Conservation (phyloP, 1,139 yeast species). For the Nadsonia starkeyi-henricii region DNA sequence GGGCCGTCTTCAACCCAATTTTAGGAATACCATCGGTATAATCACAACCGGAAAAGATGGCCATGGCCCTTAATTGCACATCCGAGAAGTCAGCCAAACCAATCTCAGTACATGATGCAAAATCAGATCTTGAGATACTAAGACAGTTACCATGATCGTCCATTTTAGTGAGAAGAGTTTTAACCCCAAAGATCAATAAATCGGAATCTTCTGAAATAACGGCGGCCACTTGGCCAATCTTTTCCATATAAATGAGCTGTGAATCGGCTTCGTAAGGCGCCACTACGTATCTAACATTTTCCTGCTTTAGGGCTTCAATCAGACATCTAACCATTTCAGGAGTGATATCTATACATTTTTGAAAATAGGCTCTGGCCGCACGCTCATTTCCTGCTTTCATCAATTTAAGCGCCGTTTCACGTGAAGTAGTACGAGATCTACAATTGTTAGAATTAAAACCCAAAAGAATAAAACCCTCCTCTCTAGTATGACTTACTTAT, state of each 20-base stretch:
- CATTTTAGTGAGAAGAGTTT: conserved; percentile 61
- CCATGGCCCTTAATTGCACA: conserved; percentile 59
- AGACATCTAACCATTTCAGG: conserved; percentile 84
- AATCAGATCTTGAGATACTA: conserved; percentile 39
- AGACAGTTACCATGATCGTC: conserved; percentile 59
- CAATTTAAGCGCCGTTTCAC: conserved; percentile 22
- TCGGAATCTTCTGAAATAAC: conserved; percentile 93
- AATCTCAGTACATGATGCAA: conserved; percentile 1
- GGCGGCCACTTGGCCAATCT: conserved; percentile 61
- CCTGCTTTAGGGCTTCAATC: conserved; percentile 51
- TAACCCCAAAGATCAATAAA: conserved; percentile 76
- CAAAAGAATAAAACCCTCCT: conserved; percentile 27
- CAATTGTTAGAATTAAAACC: background rate
- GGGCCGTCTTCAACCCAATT: conserved; percentile 70
- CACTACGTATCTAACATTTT: conserved; percentile 57
- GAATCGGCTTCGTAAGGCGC: conserved; percentile 99
- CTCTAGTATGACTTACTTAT: conserved; percentile 11
- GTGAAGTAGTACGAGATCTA: background rate
- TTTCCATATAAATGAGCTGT: conserved; percentile 84
- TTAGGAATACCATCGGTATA: conserved; percentile 79
- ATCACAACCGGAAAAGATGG: conserved; percentile 89
- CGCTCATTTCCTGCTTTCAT: conserved; percentile 38
- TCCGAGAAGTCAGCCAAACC: conserved; percentile 32
- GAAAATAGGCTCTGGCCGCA: conserved; percentile 54
- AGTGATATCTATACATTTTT: conserved; percentile 75